A percentile compares a stretch with the other conserved stretches of the same genome.
phyloP scores from a whole-genome alignment of 2,329 filamentous ascomycete genomes.

The Pseudogymnoascus sp. region DNA sequence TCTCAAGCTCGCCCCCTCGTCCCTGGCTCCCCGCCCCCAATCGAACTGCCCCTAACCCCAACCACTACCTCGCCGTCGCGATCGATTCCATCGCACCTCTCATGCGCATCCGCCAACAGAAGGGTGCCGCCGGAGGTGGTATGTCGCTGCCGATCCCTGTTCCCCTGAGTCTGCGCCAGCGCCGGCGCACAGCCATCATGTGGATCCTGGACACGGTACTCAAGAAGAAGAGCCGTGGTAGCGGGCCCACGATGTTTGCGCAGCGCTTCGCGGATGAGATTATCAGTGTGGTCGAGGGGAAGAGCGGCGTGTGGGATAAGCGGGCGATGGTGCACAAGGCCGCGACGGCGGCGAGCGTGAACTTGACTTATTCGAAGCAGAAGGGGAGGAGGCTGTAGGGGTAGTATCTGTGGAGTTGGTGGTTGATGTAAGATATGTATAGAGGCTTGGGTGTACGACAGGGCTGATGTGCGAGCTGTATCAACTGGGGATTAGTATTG shows the following conservation, averaged over 20 bases:
- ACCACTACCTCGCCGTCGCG: constrained; percentile 81
- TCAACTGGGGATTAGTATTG: background rate
- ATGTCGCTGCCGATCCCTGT: constrained; percentile 73
- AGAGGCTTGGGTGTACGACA: background rate
- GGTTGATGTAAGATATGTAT: constrained; percentile 7
- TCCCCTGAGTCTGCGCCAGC: constrained; percentile 67
- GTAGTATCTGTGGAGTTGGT: background rate
- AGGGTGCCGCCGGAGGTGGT: constrained; percentile 80
- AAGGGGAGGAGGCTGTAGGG: constrained; percentile 12
- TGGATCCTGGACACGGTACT: constrained; percentile 87
- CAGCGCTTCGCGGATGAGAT: constrained; percentile 79
- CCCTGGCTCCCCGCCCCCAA: constrained; percentile 68
- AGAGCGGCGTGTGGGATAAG: constrained; percentile 77
- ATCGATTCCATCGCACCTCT: constrained; percentile 91
- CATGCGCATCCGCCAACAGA: constrained; percentile 68
- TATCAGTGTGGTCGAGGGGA: constrained; percentile 79
- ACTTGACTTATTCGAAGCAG: constrained; percentile 43
- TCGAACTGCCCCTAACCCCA: constrained; percentile 81
- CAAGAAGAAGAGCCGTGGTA: constrained; percentile 68
- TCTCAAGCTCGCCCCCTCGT: constrained; percentile 66
- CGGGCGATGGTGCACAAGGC: constrained; percentile 72
- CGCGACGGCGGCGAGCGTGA: constrained; percentile 71
- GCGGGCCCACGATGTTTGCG: constrained; percentile 66
- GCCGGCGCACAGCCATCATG: constrained; percentile 69
- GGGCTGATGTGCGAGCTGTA: background rate